Conservation (phyloP, 176 grass and related monocot species). For the Avena eriantha region DNA sequence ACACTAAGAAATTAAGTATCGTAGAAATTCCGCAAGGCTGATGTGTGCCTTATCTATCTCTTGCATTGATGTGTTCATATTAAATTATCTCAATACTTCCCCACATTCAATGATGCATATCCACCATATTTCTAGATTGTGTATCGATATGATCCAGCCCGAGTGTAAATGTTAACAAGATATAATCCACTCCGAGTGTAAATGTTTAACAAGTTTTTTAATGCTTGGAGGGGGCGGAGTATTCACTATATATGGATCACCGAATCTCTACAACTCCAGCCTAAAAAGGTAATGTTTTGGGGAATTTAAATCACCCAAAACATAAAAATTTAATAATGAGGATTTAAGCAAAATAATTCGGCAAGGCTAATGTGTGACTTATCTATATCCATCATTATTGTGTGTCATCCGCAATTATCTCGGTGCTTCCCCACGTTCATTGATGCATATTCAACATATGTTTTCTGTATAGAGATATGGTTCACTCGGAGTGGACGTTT, state of each 20-base stretch:
- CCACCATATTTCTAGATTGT: neutral
- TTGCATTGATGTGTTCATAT: neutral
- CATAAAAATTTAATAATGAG: neutral
- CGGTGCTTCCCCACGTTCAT: neutral
- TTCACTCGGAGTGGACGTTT: neutral
- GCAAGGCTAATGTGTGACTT: neutral
- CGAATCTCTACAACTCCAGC: neutral
- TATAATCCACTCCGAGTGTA: too few species aligned
- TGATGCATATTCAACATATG: neutral
- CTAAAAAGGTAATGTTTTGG: neutral
- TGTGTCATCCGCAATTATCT: neutral
- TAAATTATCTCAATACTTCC: neutral
- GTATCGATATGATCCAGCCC: neutral
- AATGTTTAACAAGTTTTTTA: neutral
- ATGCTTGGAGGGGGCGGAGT: neutral
- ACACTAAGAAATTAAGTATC: neutral
- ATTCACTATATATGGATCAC: neutral
- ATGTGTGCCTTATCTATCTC: neutral
- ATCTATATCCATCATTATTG: neutral
- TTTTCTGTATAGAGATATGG: neutral
- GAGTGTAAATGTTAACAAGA: neutral
- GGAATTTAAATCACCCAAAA: neutral
- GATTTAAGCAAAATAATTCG: neutral
- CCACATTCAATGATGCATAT: neutral
- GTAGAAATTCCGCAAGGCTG: neutral